These are phyloP conservation scores for Peniophora sp. DNA, from an alignment of 1,284 basidiomycete species.

Conservation along the genomic window DNA sequence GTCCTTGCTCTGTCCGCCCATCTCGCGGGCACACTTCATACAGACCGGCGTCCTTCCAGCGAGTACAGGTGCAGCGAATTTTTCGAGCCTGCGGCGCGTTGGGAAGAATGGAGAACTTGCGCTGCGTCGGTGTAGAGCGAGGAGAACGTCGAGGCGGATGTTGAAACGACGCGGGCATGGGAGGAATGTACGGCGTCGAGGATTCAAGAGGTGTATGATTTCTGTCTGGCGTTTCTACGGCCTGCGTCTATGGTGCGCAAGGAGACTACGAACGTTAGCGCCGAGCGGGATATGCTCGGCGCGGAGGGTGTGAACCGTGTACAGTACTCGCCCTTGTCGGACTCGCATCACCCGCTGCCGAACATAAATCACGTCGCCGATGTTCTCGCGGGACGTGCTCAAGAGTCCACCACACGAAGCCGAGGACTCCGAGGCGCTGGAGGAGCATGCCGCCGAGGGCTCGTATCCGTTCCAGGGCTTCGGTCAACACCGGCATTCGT, in stretches of 20 bases:
- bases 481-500: slow-evolving; percentile 37
- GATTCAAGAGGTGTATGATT: slow-evolving; percentile 72
- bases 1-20: too few species aligned
- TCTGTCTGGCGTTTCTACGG: slow-evolving; percentile 54
- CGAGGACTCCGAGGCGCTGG: slow-evolving; percentile 10
- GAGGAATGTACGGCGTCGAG: slow-evolving; percentile 60
- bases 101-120: slow-evolving; percentile 74
- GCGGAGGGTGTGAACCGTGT: slow-evolving; percentile 55
- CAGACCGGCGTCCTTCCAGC: too few species aligned
- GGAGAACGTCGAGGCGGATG: slow-evolving; percentile 39
- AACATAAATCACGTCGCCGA: slow-evolving; percentile 43
- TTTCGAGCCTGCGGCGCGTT: slow-evolving; percentile 73
- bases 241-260: slow-evolving; percentile 27
- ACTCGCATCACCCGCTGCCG: slow-evolving; percentile 32
- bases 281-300: slow-evolving; percentile 11
- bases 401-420: slow-evolving; percentile 33
- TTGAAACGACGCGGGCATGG: slow-evolving; percentile 68
- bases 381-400: slow-evolving; percentile 57
- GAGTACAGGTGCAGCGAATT: slow-evolving; percentile 69
- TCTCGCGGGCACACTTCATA: too few species aligned
- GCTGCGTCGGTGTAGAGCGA: slow-evolving; percentile 37
- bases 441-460: slow-evolving; percentile 9
- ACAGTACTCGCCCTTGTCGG: slow-evolving; percentile 66
- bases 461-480: slow-evolving; percentile 56
- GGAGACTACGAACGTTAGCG: slow-evolving; percentile 23